These are phyloP conservation scores for Monilinia vaccinii-corymbosi DNA, from an alignment of 2,329 filamentous ascomycete species.

Conservation along the genomic window DNA sequence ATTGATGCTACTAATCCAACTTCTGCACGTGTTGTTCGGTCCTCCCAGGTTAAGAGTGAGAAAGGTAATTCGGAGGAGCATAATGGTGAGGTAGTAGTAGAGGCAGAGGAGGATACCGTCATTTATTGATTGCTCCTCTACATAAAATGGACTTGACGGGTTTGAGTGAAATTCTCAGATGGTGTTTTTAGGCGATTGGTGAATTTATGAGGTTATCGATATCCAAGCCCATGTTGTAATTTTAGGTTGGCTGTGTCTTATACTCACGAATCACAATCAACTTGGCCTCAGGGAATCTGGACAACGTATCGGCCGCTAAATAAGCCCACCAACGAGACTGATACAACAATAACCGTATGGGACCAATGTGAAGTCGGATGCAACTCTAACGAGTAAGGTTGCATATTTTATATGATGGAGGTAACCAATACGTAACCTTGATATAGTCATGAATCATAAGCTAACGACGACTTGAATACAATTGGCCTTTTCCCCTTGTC, in stretches of 20 bases:
- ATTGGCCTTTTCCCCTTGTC: too few species aligned
- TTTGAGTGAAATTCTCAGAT: background rate
- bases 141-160: background rate
- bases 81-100: constrained; percentile 67
- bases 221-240: constrained; percentile 8
- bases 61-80: constrained; percentile 53
- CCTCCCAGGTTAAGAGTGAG: constrained; percentile 27
- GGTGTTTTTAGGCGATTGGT: background rate
- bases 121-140: constrained; percentile 61
- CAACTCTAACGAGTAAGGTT: too few species aligned
- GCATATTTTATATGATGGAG: too few species aligned
- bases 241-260: constrained; percentile 4
- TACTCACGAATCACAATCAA: constrained; percentile 23
- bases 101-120: constrained; percentile 82
- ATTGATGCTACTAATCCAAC: constrained; percentile 33
- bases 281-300: background rate
- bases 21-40: constrained; percentile 23
- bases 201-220: constrained; percentile 5
- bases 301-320: constrained; percentile 26
- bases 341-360: background rate
- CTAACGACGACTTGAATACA: too few species aligned
- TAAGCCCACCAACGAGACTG: background rate
- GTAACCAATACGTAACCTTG: too few species aligned
- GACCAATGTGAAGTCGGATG: background rate
- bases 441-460: too few species aligned